A percentile compares a stretch with the other conserved stretches of the same genome.
Evolutionary conservation across 2,329 filamentous ascomycete species (phyloP).

Genomic region (Neonectria neomacrospora): DNA sequence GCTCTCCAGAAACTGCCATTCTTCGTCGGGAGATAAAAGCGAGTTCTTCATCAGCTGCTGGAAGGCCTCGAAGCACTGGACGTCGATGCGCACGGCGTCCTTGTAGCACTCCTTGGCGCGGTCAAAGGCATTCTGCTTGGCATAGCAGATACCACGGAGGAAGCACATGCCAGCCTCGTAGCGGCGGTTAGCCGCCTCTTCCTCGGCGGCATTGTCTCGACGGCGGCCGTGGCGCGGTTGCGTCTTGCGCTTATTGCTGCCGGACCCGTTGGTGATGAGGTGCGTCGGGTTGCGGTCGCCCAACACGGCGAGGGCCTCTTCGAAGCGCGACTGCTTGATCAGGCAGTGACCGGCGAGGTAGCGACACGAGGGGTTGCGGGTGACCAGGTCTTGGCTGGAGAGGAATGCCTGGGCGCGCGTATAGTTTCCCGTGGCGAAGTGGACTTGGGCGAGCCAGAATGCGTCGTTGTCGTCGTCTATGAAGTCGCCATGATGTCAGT

Average conservation of each 20-base stretch:
- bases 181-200: slow-evolving; percentile 79
- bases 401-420: slow-evolving; percentile 90
- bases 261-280: slow-evolving; percentile 70
- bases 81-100: slow-evolving; percentile 94
- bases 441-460: slow-evolving; percentile 97
- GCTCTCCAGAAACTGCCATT: slow-evolving; percentile 88
- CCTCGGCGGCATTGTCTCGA: slow-evolving; percentile 57
- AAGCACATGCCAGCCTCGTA: slow-evolving; percentile 99
- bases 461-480: slow-evolving; percentile 92
- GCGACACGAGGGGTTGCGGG: slow-evolving; percentile 84
- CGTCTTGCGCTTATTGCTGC: slow-evolving; percentile 53
- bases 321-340: slow-evolving; percentile 89
- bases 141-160: slow-evolving; percentile 90
- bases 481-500: slow-evolving; percentile 23
- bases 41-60: slow-evolving; percentile 98
- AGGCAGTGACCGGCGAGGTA: slow-evolving; percentile 95
- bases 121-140: slow-evolving; percentile 97
- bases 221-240: slow-evolving; percentile 49
- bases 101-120: slow-evolving; percentile 98
- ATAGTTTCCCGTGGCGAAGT: slow-evolving; percentile 96
- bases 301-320: slow-evolving; percentile 86
- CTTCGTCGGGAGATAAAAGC: slow-evolving; percentile 87
- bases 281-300: slow-evolving; percentile 96
- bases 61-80: slow-evolving; percentile 98
- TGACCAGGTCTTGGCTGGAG: slow-evolving; percentile 82